phyloP scores from a whole-genome alignment of 192 early-diverging fungal genomes.

The Podila verticillata region DNA sequence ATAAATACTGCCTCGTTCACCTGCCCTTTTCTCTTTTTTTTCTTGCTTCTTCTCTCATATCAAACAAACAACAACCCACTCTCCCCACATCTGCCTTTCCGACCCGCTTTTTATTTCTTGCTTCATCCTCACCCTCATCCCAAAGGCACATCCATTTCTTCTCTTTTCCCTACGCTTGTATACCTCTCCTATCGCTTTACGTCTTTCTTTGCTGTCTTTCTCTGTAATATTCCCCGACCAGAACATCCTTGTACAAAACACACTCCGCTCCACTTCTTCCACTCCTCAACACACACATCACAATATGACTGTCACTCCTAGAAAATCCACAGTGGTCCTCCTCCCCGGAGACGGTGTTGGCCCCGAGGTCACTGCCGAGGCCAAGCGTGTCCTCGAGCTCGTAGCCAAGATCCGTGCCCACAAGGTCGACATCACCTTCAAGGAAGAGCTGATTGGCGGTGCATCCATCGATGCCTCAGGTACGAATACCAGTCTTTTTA shows the following conservation, averaged over 20 bases:
- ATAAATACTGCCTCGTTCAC: not conserved
- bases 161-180: not conserved
- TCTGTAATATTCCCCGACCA: no score
- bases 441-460: slow-evolving; percentile 88
- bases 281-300: slow-evolving; percentile 3
- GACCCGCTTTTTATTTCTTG: not conserved
- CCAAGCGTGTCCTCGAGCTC: slow-evolving; percentile 87
- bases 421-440: slow-evolving; percentile 74
- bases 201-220: not conserved
- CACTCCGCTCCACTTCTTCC: not conserved
- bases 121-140: not conserved
- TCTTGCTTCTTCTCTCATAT: not conserved
- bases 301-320: slow-evolving; percentile 15
- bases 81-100: not conserved
- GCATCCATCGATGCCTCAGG: slow-evolving; percentile 92
- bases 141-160: not conserved
- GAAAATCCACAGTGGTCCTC: slow-evolving; percentile 61
- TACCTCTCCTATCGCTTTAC: not conserved
- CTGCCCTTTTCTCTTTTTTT: not conserved
- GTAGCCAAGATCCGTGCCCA: slow-evolving; percentile 72
- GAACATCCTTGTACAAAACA: no score
- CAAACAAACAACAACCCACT: not conserved
- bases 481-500: slow-evolving; percentile 24
- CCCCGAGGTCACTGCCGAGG: slow-evolving; percentile 94
- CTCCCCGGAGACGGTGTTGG: slow-evolving; percentile 96